Evolutionary conservation across 1,284 basidiomycete genomes (phyloP).

Genomic region (Ceratobasidium sp.): DNA sequence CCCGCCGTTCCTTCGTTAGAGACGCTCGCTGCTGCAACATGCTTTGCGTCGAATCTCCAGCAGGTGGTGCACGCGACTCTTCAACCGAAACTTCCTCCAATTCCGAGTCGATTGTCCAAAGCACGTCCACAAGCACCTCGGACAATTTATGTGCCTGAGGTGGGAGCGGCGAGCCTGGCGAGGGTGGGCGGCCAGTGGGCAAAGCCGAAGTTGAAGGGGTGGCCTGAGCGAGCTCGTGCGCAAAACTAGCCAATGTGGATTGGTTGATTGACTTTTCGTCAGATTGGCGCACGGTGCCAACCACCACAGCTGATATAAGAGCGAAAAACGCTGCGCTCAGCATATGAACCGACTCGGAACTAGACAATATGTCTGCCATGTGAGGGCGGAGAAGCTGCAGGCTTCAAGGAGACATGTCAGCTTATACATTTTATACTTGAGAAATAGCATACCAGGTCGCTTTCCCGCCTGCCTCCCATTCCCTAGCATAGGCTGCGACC

Average conservation of each 20-base stretch:
- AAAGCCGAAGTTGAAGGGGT: conserved; percentile 6
- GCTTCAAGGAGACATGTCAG: background rate
- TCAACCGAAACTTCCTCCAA: conserved; percentile 69
- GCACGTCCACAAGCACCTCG: conserved; percentile 76
- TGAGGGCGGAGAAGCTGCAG: conserved; percentile 25
- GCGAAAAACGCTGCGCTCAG: conserved; percentile 44
- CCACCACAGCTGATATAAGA: conserved; percentile 27
- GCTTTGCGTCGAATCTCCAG: conserved; percentile 50
- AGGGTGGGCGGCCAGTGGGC: conserved; percentile 7
- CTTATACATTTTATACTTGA: background rate
- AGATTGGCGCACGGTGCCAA: conserved; percentile 18
- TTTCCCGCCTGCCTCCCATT: conserved; percentile 42
- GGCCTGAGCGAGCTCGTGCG: conserved; percentile 8
- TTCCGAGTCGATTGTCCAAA: conserved; percentile 80
- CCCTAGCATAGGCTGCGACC: conserved; percentile 27
- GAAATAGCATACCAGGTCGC: conserved; percentile 21
- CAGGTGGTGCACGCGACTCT: conserved; percentile 46
- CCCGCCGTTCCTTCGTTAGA: conserved; percentile 63
- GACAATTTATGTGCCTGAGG: conserved; percentile 32
- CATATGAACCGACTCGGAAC: conserved; percentile 22
- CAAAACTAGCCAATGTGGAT: conserved; percentile 2
- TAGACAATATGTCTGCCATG: conserved; percentile 17
- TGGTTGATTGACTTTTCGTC: conserved; percentile 7
- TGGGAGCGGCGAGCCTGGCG: conserved; percentile 1
- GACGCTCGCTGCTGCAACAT: conserved; percentile 55